A percentile compares a stretch with the other conserved stretches of the same genome.
Evolutionary conservation across 495 filamentous ascomycete genomes (phyloP).

Genomic region (Podospora pseudocomata): DNA sequence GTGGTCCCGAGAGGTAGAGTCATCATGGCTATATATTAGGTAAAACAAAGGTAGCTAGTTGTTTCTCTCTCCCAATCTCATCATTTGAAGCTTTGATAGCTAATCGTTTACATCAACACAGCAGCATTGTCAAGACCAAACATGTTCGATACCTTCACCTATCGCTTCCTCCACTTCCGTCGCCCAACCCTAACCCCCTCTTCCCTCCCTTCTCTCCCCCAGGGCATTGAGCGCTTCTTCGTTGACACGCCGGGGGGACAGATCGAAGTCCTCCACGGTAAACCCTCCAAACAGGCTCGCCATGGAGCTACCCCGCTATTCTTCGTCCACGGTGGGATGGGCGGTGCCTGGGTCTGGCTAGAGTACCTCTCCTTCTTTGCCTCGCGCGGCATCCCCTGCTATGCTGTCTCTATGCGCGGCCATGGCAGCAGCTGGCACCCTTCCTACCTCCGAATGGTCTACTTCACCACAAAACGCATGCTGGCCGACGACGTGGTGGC

Average conservation of each 20-base stretch:
- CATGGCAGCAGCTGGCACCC: slow-evolving; percentile 50
- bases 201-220: slow-evolving; percentile 29
- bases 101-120: not conserved
- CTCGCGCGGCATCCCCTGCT: slow-evolving; percentile 38
- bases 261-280: slow-evolving; percentile 40
- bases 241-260: slow-evolving; percentile 37
- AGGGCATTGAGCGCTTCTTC: slow-evolving; percentile 29
- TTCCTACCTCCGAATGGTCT: slow-evolving; percentile 37
- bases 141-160: slow-evolving; percentile 26
- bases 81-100: not conserved
- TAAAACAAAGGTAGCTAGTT: not conserved
- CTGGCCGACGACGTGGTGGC: slow-evolving; percentile 43
- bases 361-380: slow-evolving; percentile 45
- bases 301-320: slow-evolving; percentile 30
- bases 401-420: slow-evolving; percentile 48
- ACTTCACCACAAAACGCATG: slow-evolving; percentile 32
- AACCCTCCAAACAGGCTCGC: slow-evolving; percentile 10
- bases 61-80: not conserved
- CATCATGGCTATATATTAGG: not conserved
- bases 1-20: not conserved
- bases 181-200: slow-evolving; percentile 16
- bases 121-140: not conserved
- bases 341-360: slow-evolving; percentile 46
- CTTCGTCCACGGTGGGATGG: slow-evolving; percentile 49
- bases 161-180: slow-evolving; percentile 28